phyloP scores from a whole-genome alignment of 441 rosid genomes.

The Iberis amara region DNA sequence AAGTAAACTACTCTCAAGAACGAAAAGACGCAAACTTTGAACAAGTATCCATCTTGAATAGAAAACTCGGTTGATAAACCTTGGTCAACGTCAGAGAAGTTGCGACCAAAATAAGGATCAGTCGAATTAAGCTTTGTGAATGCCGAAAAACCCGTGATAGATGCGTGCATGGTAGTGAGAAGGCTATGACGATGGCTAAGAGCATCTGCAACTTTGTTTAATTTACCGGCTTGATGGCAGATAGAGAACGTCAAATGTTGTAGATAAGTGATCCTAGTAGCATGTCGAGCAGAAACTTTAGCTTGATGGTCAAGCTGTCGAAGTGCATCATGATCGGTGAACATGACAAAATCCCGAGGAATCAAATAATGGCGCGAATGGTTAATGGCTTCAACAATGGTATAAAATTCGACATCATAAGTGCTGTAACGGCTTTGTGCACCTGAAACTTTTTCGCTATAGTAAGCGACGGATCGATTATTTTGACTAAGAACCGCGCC shows the following conservation, averaged over 20 bases:
- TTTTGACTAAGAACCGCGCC: background rate
- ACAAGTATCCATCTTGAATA: background rate
- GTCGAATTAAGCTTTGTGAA: background rate
- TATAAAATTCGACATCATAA: background rate
- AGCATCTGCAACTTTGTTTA: background rate
- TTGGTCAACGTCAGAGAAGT: background rate
- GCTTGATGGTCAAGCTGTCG: background rate
- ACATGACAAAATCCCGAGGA: background rate
- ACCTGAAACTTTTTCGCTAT: background rate
- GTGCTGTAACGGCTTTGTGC: background rate
- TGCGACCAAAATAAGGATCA: background rate
- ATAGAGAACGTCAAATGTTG: background rate
- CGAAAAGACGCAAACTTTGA: background rate
- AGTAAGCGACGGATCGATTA: background rate
- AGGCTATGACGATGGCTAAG: background rate
- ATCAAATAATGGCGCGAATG: background rate
- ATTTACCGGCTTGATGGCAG: background rate
- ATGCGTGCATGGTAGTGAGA: background rate
- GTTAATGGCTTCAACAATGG: background rate
- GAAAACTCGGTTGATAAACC: background rate
- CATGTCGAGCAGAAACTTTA: background rate
- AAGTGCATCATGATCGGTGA: background rate
- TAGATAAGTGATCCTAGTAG: background rate
- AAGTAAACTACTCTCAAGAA: background rate
- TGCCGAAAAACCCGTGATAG: background rate